A percentile compares a stretch with the other conserved stretches of the same genome.
These are phyloP conservation scores for Phytophthora kernoviae DNA, from an alignment of 352 stramenopile species.

Conservation along the genomic window DNA sequence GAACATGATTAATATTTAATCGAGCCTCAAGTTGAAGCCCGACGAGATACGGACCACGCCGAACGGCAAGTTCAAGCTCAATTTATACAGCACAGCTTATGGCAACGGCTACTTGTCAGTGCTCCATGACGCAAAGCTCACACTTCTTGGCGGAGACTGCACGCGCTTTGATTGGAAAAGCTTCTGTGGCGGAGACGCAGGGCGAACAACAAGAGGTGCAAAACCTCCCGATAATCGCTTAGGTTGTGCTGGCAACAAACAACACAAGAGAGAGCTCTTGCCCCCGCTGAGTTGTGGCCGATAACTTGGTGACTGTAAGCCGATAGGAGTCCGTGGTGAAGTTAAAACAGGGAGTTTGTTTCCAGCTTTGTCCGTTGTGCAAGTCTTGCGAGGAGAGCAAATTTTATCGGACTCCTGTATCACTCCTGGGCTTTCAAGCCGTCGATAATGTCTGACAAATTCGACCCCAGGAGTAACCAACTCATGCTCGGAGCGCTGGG, in stretches of 20 bases:
- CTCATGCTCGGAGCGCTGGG: neutral
- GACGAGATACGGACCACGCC: slow-evolving; percentile 12
- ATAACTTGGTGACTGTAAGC: neutral
- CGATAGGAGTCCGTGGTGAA: slow-evolving; percentile 5
- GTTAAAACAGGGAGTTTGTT: neutral
- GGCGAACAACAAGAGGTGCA: neutral
- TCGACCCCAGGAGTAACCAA: slow-evolving; percentile 20
- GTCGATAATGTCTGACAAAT: slow-evolving; percentile 12
- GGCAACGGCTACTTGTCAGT: too few species aligned
- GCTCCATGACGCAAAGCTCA: too few species aligned
- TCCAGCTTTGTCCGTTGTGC: neutral
- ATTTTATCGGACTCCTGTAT: slow-evolving; percentile 6
- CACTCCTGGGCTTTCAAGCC: neutral
- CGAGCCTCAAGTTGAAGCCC: slow-evolving; percentile 24
- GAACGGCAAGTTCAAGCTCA: slow-evolving; percentile 10
- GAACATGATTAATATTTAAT: slow-evolving; percentile 3
- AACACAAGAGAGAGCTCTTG: slow-evolving; percentile 29
- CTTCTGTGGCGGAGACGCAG: neutral
- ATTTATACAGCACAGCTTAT: neutral
- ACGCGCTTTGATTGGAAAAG: slow-evolving; percentile 3
- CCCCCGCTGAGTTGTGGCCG: neutral
- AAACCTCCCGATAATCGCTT: slow-evolving; percentile 3
- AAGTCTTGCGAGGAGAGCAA: slow-evolving; percentile 2
- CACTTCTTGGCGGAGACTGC: too few species aligned
- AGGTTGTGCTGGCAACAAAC: slow-evolving; percentile 30